A percentile compares a stretch with the other conserved stretches of the same genome.
phyloP scores from a whole-genome alignment of 768 basidiomycete species.

The Xanthoconium stramineum region DNA sequence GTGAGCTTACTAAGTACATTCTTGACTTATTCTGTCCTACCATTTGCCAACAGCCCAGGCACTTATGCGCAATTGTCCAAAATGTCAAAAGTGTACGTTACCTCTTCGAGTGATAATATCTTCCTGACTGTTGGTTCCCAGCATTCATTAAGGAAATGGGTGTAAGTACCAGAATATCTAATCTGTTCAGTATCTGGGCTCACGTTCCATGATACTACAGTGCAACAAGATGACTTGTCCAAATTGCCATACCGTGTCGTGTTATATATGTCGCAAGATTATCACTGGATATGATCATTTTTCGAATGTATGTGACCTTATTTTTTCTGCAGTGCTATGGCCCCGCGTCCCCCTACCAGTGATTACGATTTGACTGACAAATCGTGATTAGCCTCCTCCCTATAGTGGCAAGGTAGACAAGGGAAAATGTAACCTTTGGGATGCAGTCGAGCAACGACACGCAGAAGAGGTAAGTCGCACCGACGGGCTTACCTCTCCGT shows the following conservation, averaged over 20 bases:
- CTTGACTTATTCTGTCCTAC: background rate
- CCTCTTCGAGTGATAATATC: background rate
- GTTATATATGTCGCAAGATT: slow-evolving; percentile 77
- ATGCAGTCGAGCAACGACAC: slow-evolving; percentile 61
- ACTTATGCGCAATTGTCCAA: slow-evolving; percentile 85
- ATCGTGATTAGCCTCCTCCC: slow-evolving; percentile 23
- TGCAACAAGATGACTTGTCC: slow-evolving; percentile 93
- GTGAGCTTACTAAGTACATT: slow-evolving; percentile 40
- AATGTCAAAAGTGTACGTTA: slow-evolving; percentile 68
- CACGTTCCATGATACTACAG: slow-evolving; percentile 32
- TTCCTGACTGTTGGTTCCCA: slow-evolving; percentile 27
- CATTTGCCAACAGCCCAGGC: slow-evolving; percentile 54
- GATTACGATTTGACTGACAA: background rate
- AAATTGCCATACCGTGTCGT: slow-evolving; percentile 68
- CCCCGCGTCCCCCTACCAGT: background rate
- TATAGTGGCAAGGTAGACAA: slow-evolving; percentile 24
- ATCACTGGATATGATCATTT: slow-evolving; percentile 82
- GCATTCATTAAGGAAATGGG: slow-evolving; percentile 80
- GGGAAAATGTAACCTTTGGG: slow-evolving; percentile 66
- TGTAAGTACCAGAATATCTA: slow-evolving; percentile 39
- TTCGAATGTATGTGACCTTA: slow-evolving; percentile 40
- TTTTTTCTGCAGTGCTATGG: background rate
- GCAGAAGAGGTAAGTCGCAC: slow-evolving; percentile 52
- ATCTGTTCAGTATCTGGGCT: background rate
- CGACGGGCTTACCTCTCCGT: background rate